Percentiles rank a stretch among this genome's conserved stretches.
These are phyloP conservation scores for Debaryomycetaceae sp. DNA, from an alignment of 1,139 yeast species.

Conservation along the genomic window DNA sequence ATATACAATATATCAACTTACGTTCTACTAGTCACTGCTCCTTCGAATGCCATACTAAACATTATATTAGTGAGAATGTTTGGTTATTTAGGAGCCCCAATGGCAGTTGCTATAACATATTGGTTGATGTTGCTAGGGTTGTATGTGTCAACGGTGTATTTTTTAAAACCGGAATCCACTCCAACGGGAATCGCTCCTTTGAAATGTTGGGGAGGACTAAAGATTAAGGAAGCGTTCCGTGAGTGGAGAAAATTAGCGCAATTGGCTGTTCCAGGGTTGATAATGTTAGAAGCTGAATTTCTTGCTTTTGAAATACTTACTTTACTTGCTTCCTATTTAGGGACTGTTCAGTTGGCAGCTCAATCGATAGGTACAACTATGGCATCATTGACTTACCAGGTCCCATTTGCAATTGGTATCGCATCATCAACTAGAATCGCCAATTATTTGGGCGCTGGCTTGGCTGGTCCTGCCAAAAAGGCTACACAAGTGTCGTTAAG, in stretches of 20 bases:
- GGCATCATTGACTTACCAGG: constrained; percentile 49
- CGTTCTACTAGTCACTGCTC: constrained; percentile 50
- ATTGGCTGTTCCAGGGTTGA: constrained; percentile 53
- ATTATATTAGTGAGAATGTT: constrained; percentile 37
- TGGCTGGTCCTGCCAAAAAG: constrained; percentile 42
- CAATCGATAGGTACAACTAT: constrained; percentile 57
- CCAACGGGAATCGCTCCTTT: constrained; percentile 40
- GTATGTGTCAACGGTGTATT: constrained; percentile 34
- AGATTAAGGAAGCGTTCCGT: constrained; percentile 29
- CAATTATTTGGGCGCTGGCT: constrained; percentile 54
- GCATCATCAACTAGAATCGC: constrained; percentile 61
- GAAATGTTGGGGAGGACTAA: constrained; percentile 39
- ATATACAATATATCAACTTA: constrained; percentile 52
- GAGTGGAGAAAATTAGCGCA: constrained; percentile 47
- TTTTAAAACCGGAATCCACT: constrained; percentile 37
- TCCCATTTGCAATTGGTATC: constrained; percentile 60
- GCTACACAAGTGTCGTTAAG: constrained; percentile 45
- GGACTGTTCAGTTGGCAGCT: constrained; percentile 53
- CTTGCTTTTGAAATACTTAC: constrained; percentile 57
- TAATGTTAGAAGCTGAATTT: constrained; percentile 60
- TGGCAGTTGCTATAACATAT: constrained; percentile 55
- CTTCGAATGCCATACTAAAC: constrained; percentile 51
- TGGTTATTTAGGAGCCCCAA: constrained; percentile 55
- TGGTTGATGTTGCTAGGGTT: constrained; percentile 55
- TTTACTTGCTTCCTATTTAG: constrained; percentile 51